A percentile compares a stretch with the other conserved stretches of the same genome.
These are phyloP conservation scores for Saccharum hybrid DNA, from an alignment of 202 grass and related monocot species.

Conservation along the genomic window DNA sequence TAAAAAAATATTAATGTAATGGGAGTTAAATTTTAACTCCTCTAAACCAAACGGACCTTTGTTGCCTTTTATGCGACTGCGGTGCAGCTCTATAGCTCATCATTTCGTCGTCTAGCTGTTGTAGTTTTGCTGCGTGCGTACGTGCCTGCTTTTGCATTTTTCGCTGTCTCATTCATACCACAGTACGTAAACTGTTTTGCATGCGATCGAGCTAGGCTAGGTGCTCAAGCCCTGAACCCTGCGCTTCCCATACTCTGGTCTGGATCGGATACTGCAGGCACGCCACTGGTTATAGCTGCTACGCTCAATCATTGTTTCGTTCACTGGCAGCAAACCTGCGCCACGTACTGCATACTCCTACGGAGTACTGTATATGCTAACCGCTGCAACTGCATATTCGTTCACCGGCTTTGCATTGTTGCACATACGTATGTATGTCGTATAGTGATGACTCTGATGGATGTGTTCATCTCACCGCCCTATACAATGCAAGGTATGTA, in stretches of 20 bases:
- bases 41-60: too few relatives aligned
- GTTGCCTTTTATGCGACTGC: conserved; percentile 12
- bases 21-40: too few relatives aligned
- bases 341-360: not conserved
- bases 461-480: too few relatives aligned
- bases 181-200: not conserved
- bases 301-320: conserved; percentile 16
- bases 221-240: not conserved
- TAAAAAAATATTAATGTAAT: too few relatives aligned
- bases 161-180: not conserved
- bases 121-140: conserved; percentile 35
- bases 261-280: not conserved
- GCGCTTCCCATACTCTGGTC: not conserved
- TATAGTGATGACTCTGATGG: too few relatives aligned
- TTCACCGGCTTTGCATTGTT: too few relatives aligned
- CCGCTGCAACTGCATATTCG: too few relatives aligned
- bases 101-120: conserved; percentile 3
- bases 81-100: not conserved
- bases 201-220: not conserved
- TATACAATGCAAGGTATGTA: too few relatives aligned
- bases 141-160: conserved; percentile 23
- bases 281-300: not conserved
- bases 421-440: too few relatives aligned
- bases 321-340: not conserved
- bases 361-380: too few relatives aligned